Evolutionary conservation across 768 basidiomycete genomes (phyloP).

Genomic region (Candolleomyces aberdarensis): DNA sequence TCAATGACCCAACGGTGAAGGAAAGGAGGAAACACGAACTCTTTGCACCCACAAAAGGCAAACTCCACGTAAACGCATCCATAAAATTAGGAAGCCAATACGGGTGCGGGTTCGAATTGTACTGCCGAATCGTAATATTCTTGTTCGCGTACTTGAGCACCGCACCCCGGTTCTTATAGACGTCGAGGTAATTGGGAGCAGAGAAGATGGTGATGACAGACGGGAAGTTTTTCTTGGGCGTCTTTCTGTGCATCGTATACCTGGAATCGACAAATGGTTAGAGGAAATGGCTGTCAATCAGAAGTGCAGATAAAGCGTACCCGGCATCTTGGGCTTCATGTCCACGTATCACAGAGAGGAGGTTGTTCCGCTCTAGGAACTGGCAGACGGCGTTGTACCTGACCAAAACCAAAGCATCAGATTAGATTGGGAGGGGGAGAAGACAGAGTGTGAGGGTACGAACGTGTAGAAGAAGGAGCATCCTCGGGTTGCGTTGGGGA

Average conservation of each 20-base stretch:
- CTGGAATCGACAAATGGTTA: slow-evolving; percentile 28
- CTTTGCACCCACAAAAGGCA: slow-evolving; percentile 96
- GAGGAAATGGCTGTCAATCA: background rate
- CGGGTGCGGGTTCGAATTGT: slow-evolving; percentile 75
- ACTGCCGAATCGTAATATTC: slow-evolving; percentile 93
- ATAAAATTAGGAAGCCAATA: slow-evolving; percentile 98
- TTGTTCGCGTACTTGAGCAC: slow-evolving; percentile 97
- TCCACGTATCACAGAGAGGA: slow-evolving; percentile 92
- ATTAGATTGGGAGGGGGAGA: background rate
- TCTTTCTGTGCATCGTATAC: slow-evolving; percentile 94
- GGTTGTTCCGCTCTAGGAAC: slow-evolving; percentile 88
- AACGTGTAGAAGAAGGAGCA: slow-evolving; percentile 94
- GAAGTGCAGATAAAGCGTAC: slow-evolving; percentile 36
- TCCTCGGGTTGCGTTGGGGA: slow-evolving; percentile 84
- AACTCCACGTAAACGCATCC: slow-evolving; percentile 97
- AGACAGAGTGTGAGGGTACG: slow-evolving; percentile 23
- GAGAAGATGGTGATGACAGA: slow-evolving; percentile 98
- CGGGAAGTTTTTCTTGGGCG: slow-evolving; percentile 91
- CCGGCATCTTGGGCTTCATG: slow-evolving; percentile 98
- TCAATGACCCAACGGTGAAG: slow-evolving; percentile 9
- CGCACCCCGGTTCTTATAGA: slow-evolving; percentile 94
- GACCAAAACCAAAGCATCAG: background rate
- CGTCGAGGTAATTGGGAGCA: slow-evolving; percentile 95
- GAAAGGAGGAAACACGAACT: slow-evolving; percentile 50
- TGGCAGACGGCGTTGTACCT: slow-evolving; percentile 86